Base-by-base conservation (phyloP, 2,329 filamentous ascomycete genomes). In the Xylariaceae sp. region DNA sequence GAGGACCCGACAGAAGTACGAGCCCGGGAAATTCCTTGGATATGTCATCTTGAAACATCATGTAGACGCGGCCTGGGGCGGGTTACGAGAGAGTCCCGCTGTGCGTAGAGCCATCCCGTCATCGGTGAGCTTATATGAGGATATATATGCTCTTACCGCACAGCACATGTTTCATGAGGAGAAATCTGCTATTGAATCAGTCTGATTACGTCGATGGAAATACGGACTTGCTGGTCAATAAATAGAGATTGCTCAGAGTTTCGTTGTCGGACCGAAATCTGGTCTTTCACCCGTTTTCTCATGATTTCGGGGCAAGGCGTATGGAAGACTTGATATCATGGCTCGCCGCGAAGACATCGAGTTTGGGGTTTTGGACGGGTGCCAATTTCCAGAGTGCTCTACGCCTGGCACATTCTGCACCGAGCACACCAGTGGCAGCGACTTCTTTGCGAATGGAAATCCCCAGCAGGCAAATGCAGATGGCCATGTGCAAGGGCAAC, bases 81-180 rank as follows among this genome's bases (percentile, higher is more conserved):
- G 11, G 51, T 58, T 63, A 63, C 61, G 58, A 55, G 58, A 61
- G 51, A 59, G 53, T 63, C 61, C 56, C 44, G 51, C 23, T 55
- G 3, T 54, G 61, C 61, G 51, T 54, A 13, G 35, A 37, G 34
- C 30, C 13, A 49, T 47, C 53, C 61, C 61, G 61, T 57, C 56
- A 61, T 61, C 61, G 61, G 59, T 42, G 53, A 53, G 51, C 23
- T 42, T 47, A 53, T 51, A 30, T 17, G 30, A n/a, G 51, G 57
- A 54, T 61, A 61, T 61, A 61, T 55, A 18, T 61, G 23, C 54
- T 23, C 30, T 18, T 18, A 4, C 11, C 47, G 13, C 47, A 2
- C 51, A 56, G 4, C 54, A 56, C 37, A 23, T 23, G 11, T 45
- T 45, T 45, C 42, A 45, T 15, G 42, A n/a, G 15, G 23, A 55